Conservation (phyloP, 192 early-diverging fungal genomes). For the Gamsiella multidivaricata region DNA sequence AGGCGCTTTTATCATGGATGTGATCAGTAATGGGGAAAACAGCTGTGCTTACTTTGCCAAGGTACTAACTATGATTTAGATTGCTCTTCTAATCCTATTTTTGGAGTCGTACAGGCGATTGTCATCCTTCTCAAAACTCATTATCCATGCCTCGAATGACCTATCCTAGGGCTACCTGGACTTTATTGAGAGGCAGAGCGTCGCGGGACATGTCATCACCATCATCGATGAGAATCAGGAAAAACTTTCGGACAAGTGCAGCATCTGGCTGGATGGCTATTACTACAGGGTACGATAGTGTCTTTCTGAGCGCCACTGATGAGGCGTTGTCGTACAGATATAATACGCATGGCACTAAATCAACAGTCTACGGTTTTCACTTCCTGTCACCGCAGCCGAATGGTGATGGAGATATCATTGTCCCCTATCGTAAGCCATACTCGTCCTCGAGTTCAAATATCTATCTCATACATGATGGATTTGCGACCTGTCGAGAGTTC, state of each 20-base stretch:
- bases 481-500: constrained; percentile 41
- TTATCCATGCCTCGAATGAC: neutral
- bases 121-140: too few species aligned
- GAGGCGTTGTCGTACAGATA: too few species aligned
- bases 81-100: too few species aligned
- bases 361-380: neutral
- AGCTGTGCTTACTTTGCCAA: constrained; percentile 58
- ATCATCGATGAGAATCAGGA: constrained; percentile 56
- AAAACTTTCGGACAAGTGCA: constrained; percentile 29
- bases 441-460: neutral
- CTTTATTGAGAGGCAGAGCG: constrained; percentile 54
- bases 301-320: too few species aligned
- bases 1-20: constrained; percentile 63
- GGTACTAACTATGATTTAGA: constrained; percentile 46
- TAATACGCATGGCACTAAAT: neutral
- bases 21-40: constrained; percentile 59
- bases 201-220: constrained; percentile 59
- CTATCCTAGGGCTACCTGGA: constrained; percentile 54
- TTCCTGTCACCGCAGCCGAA: constrained; percentile 44
- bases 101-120: too few species aligned
- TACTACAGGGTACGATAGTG: constrained; percentile 54
- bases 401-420: constrained; percentile 50
- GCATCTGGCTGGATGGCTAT: constrained; percentile 54
- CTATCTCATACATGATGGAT: constrained; percentile 56
- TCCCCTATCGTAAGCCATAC: constrained; percentile 50